A percentile compares a stretch with the other conserved stretches of the same genome.
Conservation (phyloP, 257 asterid genomes). For the Verbascum thapsus region DNA sequence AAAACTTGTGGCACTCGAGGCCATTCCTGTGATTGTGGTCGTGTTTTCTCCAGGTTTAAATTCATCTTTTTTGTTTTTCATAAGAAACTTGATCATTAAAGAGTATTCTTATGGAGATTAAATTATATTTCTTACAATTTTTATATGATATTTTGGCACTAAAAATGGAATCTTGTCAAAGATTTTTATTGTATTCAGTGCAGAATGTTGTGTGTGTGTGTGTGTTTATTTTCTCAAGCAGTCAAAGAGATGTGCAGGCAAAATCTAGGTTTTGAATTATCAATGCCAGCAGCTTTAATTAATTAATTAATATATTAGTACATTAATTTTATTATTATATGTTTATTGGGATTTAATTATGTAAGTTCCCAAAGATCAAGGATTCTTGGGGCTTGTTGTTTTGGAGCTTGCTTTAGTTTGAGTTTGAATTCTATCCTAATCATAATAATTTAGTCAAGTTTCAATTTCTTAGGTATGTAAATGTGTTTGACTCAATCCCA, state of each 20-base stretch:
- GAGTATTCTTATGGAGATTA: too few relatives aligned
- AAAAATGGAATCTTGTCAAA: conserved; percentile 33
- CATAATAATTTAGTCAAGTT: not conserved
- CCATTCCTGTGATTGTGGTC: conserved; percentile 73
- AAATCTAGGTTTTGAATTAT: conserved; percentile 45
- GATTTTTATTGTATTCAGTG: conserved; percentile 48
- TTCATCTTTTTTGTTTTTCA: not conserved
- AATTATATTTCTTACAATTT: too few relatives aligned
- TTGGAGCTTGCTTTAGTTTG: not conserved
- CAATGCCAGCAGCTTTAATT: not conserved
- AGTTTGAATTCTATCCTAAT: conserved; percentile 6
- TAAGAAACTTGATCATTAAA: too few relatives aligned
- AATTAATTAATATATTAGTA: not conserved
- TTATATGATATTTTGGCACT: too few relatives aligned
- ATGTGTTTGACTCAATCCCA: too few relatives aligned
- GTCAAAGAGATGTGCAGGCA: conserved; percentile 29
- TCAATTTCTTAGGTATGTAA: too few relatives aligned
- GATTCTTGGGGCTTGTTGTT: too few relatives aligned
- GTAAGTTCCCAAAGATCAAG: conserved; percentile 20
- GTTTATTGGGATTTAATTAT: conserved; percentile 10
- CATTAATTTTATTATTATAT: not conserved
- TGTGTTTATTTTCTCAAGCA: conserved; percentile 40
- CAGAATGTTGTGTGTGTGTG: conserved; percentile 43
- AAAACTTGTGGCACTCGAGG: conserved; percentile 79
- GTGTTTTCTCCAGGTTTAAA: conserved; percentile 57